A percentile compares a stretch with the other conserved stretches of the same genome.
Conservation (phyloP, 1,284 basidiomycete genomes). For the Ceratobasidium sp. region DNA sequence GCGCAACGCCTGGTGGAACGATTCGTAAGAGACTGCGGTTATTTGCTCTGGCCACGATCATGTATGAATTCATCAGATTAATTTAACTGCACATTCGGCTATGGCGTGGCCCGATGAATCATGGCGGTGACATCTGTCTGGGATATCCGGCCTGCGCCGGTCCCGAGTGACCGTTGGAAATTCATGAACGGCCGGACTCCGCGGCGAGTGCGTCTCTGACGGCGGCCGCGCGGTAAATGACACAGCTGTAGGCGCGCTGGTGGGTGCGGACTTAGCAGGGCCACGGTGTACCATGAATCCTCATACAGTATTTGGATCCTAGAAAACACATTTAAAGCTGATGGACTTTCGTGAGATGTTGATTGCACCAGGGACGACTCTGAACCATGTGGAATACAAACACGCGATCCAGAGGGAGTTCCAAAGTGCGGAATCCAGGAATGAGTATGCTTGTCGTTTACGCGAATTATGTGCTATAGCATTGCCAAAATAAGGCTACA, state of each 20-base stretch:
- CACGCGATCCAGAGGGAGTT: no score
- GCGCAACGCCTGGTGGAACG: conserved; percentile 3
- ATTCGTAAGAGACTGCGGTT: neutral
- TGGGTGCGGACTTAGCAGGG: no score
- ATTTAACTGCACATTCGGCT: conserved; percentile 5
- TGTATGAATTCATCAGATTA: neutral
- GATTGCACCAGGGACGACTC: no score
- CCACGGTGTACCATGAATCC: no score
- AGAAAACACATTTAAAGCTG: no score
- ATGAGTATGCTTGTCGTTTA: no score
- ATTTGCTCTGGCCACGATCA: neutral
- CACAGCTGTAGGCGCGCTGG: neutral
- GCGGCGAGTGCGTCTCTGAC: neutral
- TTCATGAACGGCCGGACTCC: conserved; percentile 9
- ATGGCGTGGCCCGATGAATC: conserved; percentile 1
- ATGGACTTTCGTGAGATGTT: no score
- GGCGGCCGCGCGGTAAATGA: neutral
- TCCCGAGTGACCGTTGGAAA: conserved; percentile 11
- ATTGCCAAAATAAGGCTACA: no score
- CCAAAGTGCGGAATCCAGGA: no score
- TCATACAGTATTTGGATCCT: no score
- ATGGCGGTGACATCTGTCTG: neutral
- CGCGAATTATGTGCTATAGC: no score
- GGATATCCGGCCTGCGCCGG: neutral
- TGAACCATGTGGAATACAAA: no score